phyloP scores from a whole-genome alignment of 352 stramenopile species.

The Phytopythium aichiense region DNA sequence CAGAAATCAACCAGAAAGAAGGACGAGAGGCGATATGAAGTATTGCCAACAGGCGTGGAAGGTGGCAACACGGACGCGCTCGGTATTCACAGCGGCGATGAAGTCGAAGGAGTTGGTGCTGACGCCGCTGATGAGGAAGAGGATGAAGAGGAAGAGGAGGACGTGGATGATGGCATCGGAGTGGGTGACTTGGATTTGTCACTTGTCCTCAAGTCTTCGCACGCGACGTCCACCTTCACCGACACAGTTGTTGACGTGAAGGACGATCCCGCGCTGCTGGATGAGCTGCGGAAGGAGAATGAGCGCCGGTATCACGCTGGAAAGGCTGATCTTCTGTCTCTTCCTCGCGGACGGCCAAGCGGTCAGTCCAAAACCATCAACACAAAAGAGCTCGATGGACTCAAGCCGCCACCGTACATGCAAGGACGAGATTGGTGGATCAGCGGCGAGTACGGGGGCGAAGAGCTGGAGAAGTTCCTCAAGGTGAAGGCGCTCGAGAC shows the following conservation, averaged over 20 bases:
- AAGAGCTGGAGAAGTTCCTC: slow-evolving; percentile 81
- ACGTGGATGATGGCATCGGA: slow-evolving; percentile 51
- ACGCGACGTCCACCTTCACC: slow-evolving; percentile 6
- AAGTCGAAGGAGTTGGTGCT: slow-evolving; percentile 2
- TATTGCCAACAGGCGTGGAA: not conserved
- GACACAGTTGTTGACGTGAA: not conserved
- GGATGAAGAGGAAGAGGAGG: slow-evolving; percentile 9
- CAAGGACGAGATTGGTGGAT: slow-evolving; percentile 76
- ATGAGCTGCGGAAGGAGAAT: slow-evolving; percentile 38
- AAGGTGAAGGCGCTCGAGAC: slow-evolving; percentile 66
- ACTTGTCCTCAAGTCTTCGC: slow-evolving; percentile 18
- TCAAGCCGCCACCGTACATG: slow-evolving; percentile 38
- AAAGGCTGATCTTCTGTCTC: slow-evolving; percentile 33
- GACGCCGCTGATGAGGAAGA: slow-evolving; percentile 9
- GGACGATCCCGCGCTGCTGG: slow-evolving; percentile 46
- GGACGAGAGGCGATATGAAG: slow-evolving; percentile 5
- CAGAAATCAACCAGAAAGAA: slow-evolving; percentile 8
- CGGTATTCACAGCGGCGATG: not conserved
- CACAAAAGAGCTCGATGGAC: not conserved
- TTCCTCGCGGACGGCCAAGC: slow-evolving; percentile 4
- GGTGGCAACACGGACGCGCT: not conserved
- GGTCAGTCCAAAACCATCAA: not conserved
- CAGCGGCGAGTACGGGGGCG: slow-evolving; percentile 38
- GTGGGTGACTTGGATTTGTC: slow-evolving; percentile 44
- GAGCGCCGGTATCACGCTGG: slow-evolving; percentile 51